Conservation (phyloP, 129 eudicot genomes). For the Sambucus nigra region DNA sequence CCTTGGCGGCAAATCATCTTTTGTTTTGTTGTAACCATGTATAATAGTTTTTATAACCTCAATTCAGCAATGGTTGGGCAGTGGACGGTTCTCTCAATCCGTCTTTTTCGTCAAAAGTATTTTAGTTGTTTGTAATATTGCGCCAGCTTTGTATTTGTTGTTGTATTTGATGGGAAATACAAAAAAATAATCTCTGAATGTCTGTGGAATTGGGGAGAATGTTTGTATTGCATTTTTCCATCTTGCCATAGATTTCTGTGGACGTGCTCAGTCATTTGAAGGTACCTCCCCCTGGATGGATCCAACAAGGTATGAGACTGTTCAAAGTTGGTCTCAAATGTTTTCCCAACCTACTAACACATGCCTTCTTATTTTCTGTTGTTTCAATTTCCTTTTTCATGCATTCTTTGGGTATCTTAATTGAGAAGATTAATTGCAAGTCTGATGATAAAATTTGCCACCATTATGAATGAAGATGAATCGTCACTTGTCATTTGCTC, state of each 20-base stretch:
- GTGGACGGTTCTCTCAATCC: slow-evolving; percentile 10
- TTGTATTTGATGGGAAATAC: slow-evolving; percentile 40
- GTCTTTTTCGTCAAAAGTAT: slow-evolving; percentile 11
- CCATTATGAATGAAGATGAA: too few species aligned
- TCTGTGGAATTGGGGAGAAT: slow-evolving; percentile 19
- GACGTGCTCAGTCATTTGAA: not conserved
- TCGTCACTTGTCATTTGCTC: too few species aligned
- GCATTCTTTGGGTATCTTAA: too few species aligned
- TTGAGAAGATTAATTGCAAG: too few species aligned
- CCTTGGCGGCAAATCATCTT: slow-evolving; percentile 21
- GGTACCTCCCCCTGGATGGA: not conserved
- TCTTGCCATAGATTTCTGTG: not conserved
- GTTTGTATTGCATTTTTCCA: not conserved
- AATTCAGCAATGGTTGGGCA: slow-evolving; percentile 25
- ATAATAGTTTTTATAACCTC: slow-evolving; percentile 29
- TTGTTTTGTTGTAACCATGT: slow-evolving; percentile 36
- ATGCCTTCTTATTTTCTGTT: too few species aligned
- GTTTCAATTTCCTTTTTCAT: slow-evolving; percentile 25
- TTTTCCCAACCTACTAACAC: slow-evolving; percentile 9
- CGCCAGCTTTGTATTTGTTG: slow-evolving; percentile 52
- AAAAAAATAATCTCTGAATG: slow-evolving; percentile 34
- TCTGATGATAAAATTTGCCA: too few species aligned
- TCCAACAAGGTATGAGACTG: not conserved
- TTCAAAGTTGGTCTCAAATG: too few species aligned
- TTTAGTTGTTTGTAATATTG: slow-evolving; percentile 39